A percentile compares a stretch with the other conserved stretches of the same genome.
Evolutionary conservation across 225 moss, liverwort and hornwort genomes (phyloP).

Genomic region (Neckera pumila): DNA sequence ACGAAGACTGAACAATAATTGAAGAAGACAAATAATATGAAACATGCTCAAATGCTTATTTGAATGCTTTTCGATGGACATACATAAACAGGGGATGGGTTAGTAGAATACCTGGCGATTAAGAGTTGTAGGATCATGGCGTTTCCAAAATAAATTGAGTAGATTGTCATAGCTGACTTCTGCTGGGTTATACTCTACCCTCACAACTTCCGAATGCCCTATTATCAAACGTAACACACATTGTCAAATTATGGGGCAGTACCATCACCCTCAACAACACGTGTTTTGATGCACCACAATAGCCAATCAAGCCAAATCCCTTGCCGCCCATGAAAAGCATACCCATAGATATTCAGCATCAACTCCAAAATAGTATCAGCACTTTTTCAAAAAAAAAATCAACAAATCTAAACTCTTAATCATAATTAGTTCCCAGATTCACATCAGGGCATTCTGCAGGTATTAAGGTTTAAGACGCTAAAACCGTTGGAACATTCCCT

Average conservation of each 20-base stretch:
- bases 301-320: neutral
- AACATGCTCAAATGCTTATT: neutral
- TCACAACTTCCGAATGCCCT: slow-evolving; percentile 70
- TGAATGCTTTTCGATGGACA: neutral
- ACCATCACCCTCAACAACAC: neutral
- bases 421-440: neutral
- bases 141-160: slow-evolving; percentile 57
- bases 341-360: neutral
- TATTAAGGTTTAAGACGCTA: neutral
- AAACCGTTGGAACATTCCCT: neutral
- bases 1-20: neutral
- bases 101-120: slow-evolving; percentile 59
- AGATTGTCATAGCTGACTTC: slow-evolving; percentile 37
- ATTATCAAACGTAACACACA: neutral
- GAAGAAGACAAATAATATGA: neutral
- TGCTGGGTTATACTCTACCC: slow-evolving; percentile 58
- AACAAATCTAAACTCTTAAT: neutral
- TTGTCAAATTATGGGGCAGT: neutral
- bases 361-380: neutral
- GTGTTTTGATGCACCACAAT: neutral
- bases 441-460: too few species aligned
- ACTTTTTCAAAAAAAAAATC: neutral
- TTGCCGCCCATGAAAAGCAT: neutral
- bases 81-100: neutral
- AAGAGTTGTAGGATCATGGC: slow-evolving; percentile 80